Conservation (phyloP, 73 alveolate genomes). For the Paramecium tetraurelia region DNA sequence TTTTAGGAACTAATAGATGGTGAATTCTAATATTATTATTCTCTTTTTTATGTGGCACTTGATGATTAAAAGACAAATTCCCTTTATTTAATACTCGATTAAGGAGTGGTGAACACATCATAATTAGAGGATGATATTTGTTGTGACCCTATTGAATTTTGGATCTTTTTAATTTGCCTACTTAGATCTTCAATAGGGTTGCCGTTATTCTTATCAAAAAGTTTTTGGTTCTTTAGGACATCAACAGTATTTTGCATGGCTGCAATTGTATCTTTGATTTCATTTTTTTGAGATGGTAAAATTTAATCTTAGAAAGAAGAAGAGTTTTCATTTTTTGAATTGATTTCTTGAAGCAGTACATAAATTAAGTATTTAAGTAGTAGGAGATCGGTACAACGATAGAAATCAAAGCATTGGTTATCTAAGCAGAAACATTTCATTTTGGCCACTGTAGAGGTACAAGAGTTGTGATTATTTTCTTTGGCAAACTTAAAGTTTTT, state of each 20-base stretch:
- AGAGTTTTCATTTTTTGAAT: not conserved
- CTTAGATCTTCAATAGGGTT: not conserved
- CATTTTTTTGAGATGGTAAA: not conserved
- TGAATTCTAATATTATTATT: not conserved
- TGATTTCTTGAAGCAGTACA: not conserved
- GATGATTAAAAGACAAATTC: not conserved
- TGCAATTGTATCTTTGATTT: not conserved
- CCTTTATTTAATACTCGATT: not conserved
- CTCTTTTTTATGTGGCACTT: not conserved
- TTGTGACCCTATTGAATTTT: not conserved
- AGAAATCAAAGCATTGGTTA: slow-evolving; percentile 17
- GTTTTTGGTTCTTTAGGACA: not conserved
- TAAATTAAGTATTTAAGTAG: not conserved
- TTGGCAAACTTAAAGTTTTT: not conserved
- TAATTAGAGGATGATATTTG: not conserved
- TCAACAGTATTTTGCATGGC: not conserved
- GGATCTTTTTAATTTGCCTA: not conserved
- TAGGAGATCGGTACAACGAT: not conserved
- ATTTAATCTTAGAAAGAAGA: not conserved
- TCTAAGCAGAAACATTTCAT: slow-evolving; percentile 21
- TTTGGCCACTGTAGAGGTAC: not conserved
- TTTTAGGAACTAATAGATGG: not conserved
- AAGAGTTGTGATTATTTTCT: not conserved
- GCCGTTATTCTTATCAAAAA: not conserved
- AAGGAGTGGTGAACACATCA: not conserved